Conservation (phyloP, 2,329 filamentous ascomycete genomes). For the Pyricularia pennisetigena region DNA sequence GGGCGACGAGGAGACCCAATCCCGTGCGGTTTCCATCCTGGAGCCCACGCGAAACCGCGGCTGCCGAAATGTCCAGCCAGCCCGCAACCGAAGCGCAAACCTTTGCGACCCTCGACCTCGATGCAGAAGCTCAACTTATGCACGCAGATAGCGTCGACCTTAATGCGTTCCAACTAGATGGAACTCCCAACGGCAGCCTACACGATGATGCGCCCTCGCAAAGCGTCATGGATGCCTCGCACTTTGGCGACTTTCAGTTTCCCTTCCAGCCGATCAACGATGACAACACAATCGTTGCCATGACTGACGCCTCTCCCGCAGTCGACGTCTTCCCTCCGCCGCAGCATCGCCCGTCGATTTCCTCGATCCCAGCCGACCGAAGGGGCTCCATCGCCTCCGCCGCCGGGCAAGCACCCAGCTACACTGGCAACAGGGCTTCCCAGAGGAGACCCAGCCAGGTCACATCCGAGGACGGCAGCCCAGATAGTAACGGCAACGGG, state of each 20-base stretch:
- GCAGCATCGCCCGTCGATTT: conserved; percentile 21
- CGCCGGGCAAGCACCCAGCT: conserved; percentile 22
- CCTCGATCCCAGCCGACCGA: conserved; percentile 22
- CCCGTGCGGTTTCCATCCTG: background rate
- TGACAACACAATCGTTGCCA: conserved; percentile 28
- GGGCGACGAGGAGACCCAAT: background rate
- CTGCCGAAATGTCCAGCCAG: conserved; percentile 26
- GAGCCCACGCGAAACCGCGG: background rate
- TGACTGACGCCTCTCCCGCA: conserved; percentile 23
- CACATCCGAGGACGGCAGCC: conserved; percentile 33
- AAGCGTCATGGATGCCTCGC: conserved; percentile 32
- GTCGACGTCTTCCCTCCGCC: conserved; percentile 19
- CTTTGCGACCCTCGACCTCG: conserved; percentile 22
- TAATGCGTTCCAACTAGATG: conserved; percentile 26
- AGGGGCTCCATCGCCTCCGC: conserved; percentile 24
- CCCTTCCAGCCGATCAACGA: conserved; percentile 34
- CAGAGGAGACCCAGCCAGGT: conserved; percentile 16
- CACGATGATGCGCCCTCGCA: conserved; percentile 19
- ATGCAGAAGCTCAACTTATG: conserved; percentile 19
- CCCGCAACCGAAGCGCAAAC: conserved; percentile 18
- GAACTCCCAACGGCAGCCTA: conserved; percentile 20
- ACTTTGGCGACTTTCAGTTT: conserved; percentile 45
- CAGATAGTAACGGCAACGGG: conserved; percentile 30
- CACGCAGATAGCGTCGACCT: conserved; percentile 22
- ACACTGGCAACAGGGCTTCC: conserved; percentile 11